Conservation (phyloP, 768 basidiomycete species). For the Lepiota subincarnata region DNA sequence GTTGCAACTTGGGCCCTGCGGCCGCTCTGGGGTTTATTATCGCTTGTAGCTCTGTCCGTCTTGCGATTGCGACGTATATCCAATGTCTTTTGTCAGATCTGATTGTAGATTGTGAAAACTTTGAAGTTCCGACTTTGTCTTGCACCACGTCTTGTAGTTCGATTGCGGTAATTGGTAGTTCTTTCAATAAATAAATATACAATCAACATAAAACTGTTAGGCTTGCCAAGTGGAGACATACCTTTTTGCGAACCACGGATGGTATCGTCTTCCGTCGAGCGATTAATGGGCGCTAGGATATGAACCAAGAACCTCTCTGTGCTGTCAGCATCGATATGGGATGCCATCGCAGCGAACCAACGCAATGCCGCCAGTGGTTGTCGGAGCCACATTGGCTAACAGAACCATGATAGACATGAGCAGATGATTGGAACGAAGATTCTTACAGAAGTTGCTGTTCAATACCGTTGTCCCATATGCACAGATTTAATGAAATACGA, state of each 20-base stretch:
- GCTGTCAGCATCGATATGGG: conserved; percentile 54
- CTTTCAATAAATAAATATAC: conserved; percentile 46
- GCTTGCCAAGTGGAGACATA: conserved; percentile 30
- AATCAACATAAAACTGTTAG: neutral
- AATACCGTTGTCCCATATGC: conserved; percentile 64
- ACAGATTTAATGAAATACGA: conserved; percentile 83
- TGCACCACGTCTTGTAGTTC: conserved; percentile 90
- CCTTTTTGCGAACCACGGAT: conserved; percentile 77
- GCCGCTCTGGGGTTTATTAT: conserved; percentile 72
- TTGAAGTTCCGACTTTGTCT: conserved; percentile 80
- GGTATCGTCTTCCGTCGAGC: conserved; percentile 83
- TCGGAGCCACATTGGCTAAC: conserved; percentile 75
- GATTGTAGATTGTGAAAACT: conserved; percentile 78
- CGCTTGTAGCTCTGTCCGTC: conserved; percentile 53
- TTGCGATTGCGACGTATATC: conserved; percentile 70
- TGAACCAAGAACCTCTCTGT: conserved; percentile 76
- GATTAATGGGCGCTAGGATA: conserved; percentile 81
- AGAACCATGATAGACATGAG: conserved; percentile 7
- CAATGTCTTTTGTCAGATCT: conserved; percentile 68
- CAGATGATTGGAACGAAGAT: neutral
- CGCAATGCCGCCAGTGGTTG: conserved; percentile 78
- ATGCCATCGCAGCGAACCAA: conserved; percentile 92
- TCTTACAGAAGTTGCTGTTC: conserved; percentile 42
- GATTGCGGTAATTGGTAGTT: conserved; percentile 74
- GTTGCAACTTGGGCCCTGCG: conserved; percentile 68